Conservation (phyloP, 257 asterid species). For the Fraxinus anomala region DNA sequence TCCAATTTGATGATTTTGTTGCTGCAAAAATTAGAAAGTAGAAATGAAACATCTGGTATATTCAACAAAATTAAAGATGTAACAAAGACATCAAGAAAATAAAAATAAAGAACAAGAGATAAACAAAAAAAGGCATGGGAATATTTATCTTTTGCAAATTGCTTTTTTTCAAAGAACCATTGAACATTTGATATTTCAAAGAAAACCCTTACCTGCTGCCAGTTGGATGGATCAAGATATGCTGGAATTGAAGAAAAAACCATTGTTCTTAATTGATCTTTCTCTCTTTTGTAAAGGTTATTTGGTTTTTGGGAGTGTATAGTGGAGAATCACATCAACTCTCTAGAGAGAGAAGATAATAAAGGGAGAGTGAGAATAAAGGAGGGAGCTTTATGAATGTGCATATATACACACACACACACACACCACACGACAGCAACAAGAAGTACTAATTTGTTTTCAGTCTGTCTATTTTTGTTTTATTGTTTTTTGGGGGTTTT, state of each 20-base stretch:
- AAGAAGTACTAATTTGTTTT: slow-evolving; percentile 61
- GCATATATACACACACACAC: slow-evolving; percentile 44
- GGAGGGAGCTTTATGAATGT: slow-evolving; percentile 66
- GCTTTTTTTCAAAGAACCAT: slow-evolving; percentile 50
- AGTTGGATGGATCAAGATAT: slow-evolving; percentile 97
- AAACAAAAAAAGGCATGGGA: slow-evolving; percentile 39
- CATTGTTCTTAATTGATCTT: slow-evolving; percentile 63
- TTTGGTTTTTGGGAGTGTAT: slow-evolving; percentile 50
- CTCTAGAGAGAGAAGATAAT: slow-evolving; percentile 30
- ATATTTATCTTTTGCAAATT: slow-evolving; percentile 59
- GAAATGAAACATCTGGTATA: slow-evolving; percentile 38
- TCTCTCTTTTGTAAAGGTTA: slow-evolving; percentile 83
- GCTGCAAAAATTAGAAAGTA: slow-evolving; percentile 43
- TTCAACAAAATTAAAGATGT: slow-evolving; percentile 46
- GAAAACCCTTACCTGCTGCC: slow-evolving; percentile 77
- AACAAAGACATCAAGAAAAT: slow-evolving; percentile 9
- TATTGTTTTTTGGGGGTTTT: slow-evolving; percentile 67
- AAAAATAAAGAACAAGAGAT: neutral
- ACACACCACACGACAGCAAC: slow-evolving; percentile 11
- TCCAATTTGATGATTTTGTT: slow-evolving; percentile 50
- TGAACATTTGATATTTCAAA: slow-evolving; percentile 35
- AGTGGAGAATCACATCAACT: slow-evolving; percentile 96
- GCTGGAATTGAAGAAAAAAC: slow-evolving; percentile 90
- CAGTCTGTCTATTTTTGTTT: slow-evolving; percentile 66
- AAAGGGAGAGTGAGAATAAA: slow-evolving; percentile 87